phyloP scores from a whole-genome alignment of 2,329 filamentous ascomycete genomes.

The Coccinonectria pachysandricola region DNA sequence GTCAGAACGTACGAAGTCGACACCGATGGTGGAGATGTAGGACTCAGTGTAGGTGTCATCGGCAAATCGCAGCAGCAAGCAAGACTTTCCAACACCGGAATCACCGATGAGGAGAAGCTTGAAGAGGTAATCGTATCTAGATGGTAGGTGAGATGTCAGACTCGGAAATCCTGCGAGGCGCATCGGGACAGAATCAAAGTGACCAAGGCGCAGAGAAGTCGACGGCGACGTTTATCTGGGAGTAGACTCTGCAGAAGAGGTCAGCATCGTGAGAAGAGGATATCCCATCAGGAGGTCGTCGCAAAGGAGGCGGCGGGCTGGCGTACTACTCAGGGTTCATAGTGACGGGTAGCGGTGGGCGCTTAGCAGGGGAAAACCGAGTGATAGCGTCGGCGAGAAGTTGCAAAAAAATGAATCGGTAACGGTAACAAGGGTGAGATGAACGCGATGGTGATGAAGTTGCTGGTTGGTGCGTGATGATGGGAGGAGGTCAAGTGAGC shows the following conservation, averaged over 20 bases:
- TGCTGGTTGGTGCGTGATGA: no score
- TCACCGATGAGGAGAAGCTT: conserved; percentile 99
- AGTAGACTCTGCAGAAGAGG: conserved; percentile 16
- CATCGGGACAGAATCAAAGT: no score
- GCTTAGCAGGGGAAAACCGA: no score
- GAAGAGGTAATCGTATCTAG: conserved; percentile 99
- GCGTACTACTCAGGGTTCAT: conserved; percentile 94
- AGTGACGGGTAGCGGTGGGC: conserved; percentile 32
- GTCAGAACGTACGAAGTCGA: conserved; percentile 96
- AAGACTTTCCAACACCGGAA: conserved; percentile 99
- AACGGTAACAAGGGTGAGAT: no score
- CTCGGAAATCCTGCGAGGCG: conserved; percentile 3
- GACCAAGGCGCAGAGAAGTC: no score
- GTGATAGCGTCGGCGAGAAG: conserved; percentile 5
- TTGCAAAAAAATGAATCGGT: conserved; percentile 3
- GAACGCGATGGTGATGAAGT: no score
- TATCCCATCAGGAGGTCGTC: conserved; percentile 21
- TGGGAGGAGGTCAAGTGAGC: no score
- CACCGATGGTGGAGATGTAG: conserved; percentile 99
- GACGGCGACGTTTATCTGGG: no score
- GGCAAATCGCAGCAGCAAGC: conserved; percentile 92
- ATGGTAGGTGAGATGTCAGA: conserved; percentile 16
- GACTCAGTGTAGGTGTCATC: conserved; percentile 99
- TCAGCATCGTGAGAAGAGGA: conserved; percentile 15
- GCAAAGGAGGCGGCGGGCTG: conserved; percentile 20